These are phyloP conservation scores for Lentinula detonsa DNA, from an alignment of 768 basidiomycete genomes.

Conservation along the genomic window DNA sequence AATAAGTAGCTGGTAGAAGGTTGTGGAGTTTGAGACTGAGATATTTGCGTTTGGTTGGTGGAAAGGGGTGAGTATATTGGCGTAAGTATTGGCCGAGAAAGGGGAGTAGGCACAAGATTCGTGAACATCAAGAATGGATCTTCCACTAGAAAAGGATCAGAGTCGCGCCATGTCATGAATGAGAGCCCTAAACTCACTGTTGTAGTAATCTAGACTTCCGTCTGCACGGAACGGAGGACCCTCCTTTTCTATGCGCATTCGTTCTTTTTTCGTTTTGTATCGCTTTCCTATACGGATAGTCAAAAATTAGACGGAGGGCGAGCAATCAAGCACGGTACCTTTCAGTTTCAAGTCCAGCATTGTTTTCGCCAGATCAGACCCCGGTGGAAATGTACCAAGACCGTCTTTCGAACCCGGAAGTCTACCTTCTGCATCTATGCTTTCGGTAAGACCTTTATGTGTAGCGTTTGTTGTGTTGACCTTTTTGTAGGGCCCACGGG, in stretches of 20 bases:
- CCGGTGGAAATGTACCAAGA: constrained; percentile 63
- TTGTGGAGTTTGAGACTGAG: constrained; percentile 16
- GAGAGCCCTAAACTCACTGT: constrained; percentile 40
- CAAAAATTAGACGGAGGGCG: not conserved
- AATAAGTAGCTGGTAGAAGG: constrained; percentile 18
- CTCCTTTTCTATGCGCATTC: constrained; percentile 68
- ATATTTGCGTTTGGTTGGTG: constrained; percentile 9
- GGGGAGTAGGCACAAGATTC: constrained; percentile 53
- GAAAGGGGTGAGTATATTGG: constrained; percentile 46
- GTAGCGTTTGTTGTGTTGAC: constrained; percentile 20
- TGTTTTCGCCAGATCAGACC: constrained; percentile 63
- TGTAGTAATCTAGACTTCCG: constrained; percentile 72
- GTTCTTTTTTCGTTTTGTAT: constrained; percentile 78
- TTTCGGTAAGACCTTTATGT: constrained; percentile 35
- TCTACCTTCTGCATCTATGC: constrained; percentile 63
- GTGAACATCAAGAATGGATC: constrained; percentile 71
- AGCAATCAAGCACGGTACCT: constrained; percentile 33
- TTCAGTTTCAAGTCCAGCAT: constrained; percentile 74
- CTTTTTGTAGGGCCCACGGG: constrained; percentile 52
- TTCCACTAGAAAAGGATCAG: constrained; percentile 46
- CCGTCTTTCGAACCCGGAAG: constrained; percentile 77
- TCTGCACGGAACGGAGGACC: constrained; percentile 68
- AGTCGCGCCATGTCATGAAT: not conserved
- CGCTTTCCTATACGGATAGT: constrained; percentile 48
- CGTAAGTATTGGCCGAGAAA: constrained; percentile 46